Conservation (phyloP, 306 rosid genomes). For the Biancaea sappan region DNA sequence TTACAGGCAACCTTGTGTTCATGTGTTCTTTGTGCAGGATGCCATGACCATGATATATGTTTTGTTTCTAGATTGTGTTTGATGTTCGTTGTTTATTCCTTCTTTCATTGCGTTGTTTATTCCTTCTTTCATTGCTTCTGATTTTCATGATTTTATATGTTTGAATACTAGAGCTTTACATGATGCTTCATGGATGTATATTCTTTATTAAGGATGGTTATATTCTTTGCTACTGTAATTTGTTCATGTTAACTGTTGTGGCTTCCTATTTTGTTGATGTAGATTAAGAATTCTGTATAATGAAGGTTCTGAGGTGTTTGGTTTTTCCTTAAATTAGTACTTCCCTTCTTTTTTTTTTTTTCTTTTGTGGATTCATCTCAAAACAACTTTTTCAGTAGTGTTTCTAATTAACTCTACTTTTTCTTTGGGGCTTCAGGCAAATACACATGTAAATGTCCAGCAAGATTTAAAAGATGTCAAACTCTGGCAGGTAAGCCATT, state of each 20-base stretch:
- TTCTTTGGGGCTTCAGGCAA: constrained; percentile 64
- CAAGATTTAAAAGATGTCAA: constrained; percentile 91
- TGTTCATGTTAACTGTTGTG: neutral
- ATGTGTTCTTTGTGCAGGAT: constrained; percentile 7
- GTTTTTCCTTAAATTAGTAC: neutral
- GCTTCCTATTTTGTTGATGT: neutral
- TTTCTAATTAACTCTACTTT: constrained; percentile 4
- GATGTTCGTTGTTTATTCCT: neutral
- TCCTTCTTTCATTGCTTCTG: constrained; percentile 6
- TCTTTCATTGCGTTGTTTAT: constrained; percentile 17
- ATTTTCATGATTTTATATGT: constrained; percentile 19
- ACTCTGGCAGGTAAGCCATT: constrained; percentile 88
- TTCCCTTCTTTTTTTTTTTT: neutral
- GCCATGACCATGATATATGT: neutral
- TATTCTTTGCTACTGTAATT: neutral
- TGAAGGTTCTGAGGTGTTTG: neutral
- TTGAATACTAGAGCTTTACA: constrained; percentile 12
- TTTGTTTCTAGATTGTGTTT: neutral
- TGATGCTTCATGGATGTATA: constrained; percentile 12
- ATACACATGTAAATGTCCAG: constrained; percentile 83
- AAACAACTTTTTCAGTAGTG: neutral
- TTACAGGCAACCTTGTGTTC: neutral
- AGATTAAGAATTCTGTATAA: neutral
- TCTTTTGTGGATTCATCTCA: neutral
- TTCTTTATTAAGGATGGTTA: constrained; percentile 3